These are phyloP conservation scores for Aspergillus cavernicola DNA, from an alignment of 495 filamentous ascomycete species.

Conservation along the genomic window DNA sequence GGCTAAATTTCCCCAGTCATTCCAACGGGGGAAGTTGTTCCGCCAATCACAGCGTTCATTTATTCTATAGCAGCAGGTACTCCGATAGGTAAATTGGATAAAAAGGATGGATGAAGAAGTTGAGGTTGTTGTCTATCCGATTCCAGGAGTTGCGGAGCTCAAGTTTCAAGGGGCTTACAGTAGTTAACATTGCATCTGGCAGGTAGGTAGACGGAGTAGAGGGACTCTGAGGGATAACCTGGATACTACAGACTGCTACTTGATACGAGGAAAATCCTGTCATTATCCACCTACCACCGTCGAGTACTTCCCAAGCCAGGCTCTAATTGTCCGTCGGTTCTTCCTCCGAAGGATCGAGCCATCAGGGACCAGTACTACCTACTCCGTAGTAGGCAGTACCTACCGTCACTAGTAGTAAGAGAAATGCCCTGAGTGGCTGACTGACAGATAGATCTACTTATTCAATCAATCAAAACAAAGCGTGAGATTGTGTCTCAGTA, in stretches of 20 bases:
- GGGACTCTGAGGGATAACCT: no score
- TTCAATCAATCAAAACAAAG: neutral
- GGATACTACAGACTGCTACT: neutral
- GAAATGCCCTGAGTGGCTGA: neutral
- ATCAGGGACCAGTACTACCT: no score
- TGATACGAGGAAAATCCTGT: constrained; percentile 25
- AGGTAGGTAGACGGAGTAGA: no score
- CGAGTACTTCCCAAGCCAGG: neutral
- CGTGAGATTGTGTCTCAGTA: neutral
- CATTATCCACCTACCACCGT: constrained; percentile 8
- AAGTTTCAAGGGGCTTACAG: no score
- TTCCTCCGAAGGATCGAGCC: constrained; percentile 2
- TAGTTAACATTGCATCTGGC: no score
- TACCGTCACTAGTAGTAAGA: neutral
- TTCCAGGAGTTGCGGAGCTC: no score
- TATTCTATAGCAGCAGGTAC: neutral
- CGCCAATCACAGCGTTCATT: constrained; percentile 42
- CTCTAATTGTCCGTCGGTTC: constrained; percentile 17
- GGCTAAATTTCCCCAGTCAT: constrained; percentile 25
- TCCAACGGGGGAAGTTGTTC: constrained; percentile 27
- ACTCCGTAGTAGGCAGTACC: no score
- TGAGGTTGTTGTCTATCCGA: neutral
- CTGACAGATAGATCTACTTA: neutral
- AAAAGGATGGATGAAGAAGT: neutral
- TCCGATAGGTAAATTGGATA: constrained; percentile 1